Percentiles rank a stretch among this genome's conserved stretches.
phyloP scores from a whole-genome alignment of 495 filamentous ascomycete species.

The Coniosporium apollinis region DNA sequence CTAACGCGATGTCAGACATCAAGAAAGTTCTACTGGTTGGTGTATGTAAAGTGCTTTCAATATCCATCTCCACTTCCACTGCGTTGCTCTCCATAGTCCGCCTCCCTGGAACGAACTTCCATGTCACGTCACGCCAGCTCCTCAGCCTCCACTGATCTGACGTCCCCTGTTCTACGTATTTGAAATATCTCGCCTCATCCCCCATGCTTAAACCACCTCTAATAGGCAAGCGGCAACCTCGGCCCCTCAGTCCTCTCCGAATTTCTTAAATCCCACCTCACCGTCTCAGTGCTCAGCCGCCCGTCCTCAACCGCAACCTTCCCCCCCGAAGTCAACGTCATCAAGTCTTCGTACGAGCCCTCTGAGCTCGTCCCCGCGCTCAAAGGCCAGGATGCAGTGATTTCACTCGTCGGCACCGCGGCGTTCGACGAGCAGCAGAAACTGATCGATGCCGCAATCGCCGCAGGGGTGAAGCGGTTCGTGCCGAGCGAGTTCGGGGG shows the following conservation, averaged over 20 bases:
- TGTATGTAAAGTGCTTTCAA: no score
- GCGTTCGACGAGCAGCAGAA: slow-evolving; percentile 15
- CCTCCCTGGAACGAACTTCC: no score
- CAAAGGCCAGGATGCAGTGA: slow-evolving; percentile 31
- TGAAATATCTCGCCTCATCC: no score
- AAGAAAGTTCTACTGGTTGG: no score
- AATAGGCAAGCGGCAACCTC: slow-evolving; percentile 24
- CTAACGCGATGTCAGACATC: no score
- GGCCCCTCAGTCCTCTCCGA: slow-evolving; percentile 24
- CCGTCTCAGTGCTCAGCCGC: slow-evolving; percentile 35
- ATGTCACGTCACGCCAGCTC: no score
- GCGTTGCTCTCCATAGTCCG: no score
- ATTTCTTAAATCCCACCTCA: slow-evolving; percentile 34
- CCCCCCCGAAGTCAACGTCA: slow-evolving; percentile 26
- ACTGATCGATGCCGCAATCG: slow-evolving; percentile 23
- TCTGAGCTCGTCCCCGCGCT: slow-evolving; percentile 30
- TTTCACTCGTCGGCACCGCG: slow-evolving; percentile 21
- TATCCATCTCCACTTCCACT: no score
- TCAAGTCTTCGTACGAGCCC: slow-evolving; percentile 50
- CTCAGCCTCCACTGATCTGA: no score
- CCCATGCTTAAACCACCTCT: neutral
- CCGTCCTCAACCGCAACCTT: slow-evolving; percentile 24
- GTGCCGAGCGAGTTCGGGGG: slow-evolving; percentile 26
- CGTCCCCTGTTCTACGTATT: no score
- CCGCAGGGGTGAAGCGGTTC: slow-evolving; percentile 24